These are phyloP conservation scores for Escovopsis weberi DNA, from an alignment of 2,329 filamentous ascomycete species.

Conservation along the genomic window DNA sequence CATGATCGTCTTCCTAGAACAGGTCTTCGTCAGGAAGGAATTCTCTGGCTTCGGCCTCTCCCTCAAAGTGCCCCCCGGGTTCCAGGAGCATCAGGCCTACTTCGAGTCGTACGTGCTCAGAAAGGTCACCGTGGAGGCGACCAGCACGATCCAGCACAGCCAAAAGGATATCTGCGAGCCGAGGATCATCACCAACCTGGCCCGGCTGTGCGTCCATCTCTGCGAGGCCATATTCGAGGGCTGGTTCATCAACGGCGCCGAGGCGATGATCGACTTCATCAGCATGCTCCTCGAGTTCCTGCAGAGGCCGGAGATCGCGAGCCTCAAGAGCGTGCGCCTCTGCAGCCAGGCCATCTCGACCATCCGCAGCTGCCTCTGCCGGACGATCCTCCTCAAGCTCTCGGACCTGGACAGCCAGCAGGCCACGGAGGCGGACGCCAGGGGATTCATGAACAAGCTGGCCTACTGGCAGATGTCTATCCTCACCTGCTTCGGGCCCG, in stretches of 20 bases:
- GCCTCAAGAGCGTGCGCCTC: slow-evolving; percentile 75
- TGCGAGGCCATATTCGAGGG: slow-evolving; percentile 88
- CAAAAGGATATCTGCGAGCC: slow-evolving; percentile 65
- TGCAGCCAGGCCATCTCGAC: slow-evolving; percentile 70
- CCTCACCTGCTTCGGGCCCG: slow-evolving; percentile 59
- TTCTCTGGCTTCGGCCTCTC: slow-evolving; percentile 80
- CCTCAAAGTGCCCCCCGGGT: slow-evolving; percentile 78
- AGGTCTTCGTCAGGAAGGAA: slow-evolving; percentile 74
- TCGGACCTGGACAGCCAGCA: slow-evolving; percentile 64
- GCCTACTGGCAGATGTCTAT: slow-evolving; percentile 94
- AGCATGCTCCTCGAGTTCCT: slow-evolving; percentile 79
- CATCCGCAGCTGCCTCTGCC: slow-evolving; percentile 64
- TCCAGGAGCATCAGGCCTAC: slow-evolving; percentile 86
- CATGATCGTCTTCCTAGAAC: slow-evolving; percentile 68
- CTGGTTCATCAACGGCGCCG: slow-evolving; percentile 85
- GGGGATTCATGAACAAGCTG: slow-evolving; percentile 67
- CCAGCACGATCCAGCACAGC: slow-evolving; percentile 54
- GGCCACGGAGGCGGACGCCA: slow-evolving; percentile 44
- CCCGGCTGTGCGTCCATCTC: slow-evolving; percentile 65
- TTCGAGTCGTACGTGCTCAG: slow-evolving; percentile 84
- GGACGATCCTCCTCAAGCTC: slow-evolving; percentile 63
- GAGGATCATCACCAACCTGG: slow-evolving; percentile 72
- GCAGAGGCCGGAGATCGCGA: slow-evolving; percentile 67
- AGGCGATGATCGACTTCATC: slow-evolving; percentile 70
- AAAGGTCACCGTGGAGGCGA: slow-evolving; percentile 57